Evolutionary conservation across 2,329 filamentous ascomycete species (phyloP), one percentile per base, ranked within the genome.

Genomic region (Aspergillus brunneoviolaceus): DNA sequence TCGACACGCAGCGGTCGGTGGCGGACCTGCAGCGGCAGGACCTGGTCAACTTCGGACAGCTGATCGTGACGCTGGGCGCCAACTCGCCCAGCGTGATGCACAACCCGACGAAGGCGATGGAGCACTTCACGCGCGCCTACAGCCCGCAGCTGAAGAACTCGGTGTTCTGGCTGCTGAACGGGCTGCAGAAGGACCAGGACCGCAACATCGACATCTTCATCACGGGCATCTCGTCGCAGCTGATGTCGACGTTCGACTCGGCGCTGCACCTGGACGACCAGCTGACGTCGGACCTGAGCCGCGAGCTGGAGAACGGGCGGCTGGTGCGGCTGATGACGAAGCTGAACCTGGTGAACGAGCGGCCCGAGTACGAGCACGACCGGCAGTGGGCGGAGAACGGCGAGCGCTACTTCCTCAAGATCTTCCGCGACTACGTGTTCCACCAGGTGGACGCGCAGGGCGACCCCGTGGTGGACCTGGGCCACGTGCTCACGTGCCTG

Each of bases 351-450:
- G 87, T 99, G 72, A 95, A 95, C 70, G 95, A 99, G 75, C 87
- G 95, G 11, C 91, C 89, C 1, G 94, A 98, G 71, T 89, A 90
- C 63, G 90, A 91, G 56, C 87, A 87, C 47, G 89, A 93, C 62
- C 80, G 84, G 0, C 82, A 85, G 52, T 99, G 95, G 94, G 91
- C 92, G 4, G 94, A 98, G 75, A 95, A 90, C 51, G 94, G 94
- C 27, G 92, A 96, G 69, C 87, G 93, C 29, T 98, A 96, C 74
- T 90, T 91, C 72, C 82, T 99, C 65, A 97, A 96, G 77, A 84
- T 99, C 9, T 98, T 98, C 81, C 87, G 95, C 53, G 95, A 99
- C 77, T 98, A 96, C 69, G 91, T 97, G 47, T 99, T 98, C 78
- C 95, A 99, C 75, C 93, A 96, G 71, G 92, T 97, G 12, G 92